A percentile compares a stretch with the other conserved stretches of the same genome.
Evolutionary conservation across 306 rosid species (phyloP).

Genomic region (Gastrolobium villosum): DNA sequence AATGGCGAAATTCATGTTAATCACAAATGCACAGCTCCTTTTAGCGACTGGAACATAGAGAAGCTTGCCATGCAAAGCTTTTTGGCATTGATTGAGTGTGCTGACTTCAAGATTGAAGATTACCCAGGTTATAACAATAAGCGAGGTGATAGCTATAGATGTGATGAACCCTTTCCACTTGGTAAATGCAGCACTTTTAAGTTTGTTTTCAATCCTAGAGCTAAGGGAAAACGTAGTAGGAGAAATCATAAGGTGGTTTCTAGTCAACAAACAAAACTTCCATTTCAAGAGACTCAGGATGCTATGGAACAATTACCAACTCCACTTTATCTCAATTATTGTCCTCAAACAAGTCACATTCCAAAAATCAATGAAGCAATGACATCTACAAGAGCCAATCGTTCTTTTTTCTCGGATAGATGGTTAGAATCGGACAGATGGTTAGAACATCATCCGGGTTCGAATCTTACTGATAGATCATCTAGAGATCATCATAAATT

Average conservation of each 20-base stretch:
- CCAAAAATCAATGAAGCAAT: neutral
- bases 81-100: slow-evolving; percentile 46
- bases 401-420: too few relatives aligned
- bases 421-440: too few relatives aligned
- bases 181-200: slow-evolving; percentile 70
- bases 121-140: slow-evolving; percentile 66
- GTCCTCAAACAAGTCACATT: slow-evolving; percentile 33
- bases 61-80: slow-evolving; percentile 48
- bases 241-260: neutral
- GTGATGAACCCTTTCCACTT: slow-evolving; percentile 63
- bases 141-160: slow-evolving; percentile 59
- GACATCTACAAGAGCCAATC: neutral
- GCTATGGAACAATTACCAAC: slow-evolving; percentile 9
- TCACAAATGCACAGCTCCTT: slow-evolving; percentile 65
- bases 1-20: slow-evolving; percentile 71
- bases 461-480: too few relatives aligned
- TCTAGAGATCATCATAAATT: too few relatives aligned
- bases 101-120: slow-evolving; percentile 59
- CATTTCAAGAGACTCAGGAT: neutral
- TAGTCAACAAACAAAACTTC: slow-evolving; percentile 19
- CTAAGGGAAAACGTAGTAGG: neutral
- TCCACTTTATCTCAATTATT: slow-evolving; percentile 21
- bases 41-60: slow-evolving; percentile 49
- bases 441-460: too few relatives aligned
- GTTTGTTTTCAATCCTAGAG: slow-evolving; percentile 42